Percentiles rank a stretch among this genome's conserved stretches.
These are phyloP conservation scores for Aspergillus saccharolyticus DNA, from an alignment of 495 filamentous ascomycete species.

Conservation along the genomic window DNA sequence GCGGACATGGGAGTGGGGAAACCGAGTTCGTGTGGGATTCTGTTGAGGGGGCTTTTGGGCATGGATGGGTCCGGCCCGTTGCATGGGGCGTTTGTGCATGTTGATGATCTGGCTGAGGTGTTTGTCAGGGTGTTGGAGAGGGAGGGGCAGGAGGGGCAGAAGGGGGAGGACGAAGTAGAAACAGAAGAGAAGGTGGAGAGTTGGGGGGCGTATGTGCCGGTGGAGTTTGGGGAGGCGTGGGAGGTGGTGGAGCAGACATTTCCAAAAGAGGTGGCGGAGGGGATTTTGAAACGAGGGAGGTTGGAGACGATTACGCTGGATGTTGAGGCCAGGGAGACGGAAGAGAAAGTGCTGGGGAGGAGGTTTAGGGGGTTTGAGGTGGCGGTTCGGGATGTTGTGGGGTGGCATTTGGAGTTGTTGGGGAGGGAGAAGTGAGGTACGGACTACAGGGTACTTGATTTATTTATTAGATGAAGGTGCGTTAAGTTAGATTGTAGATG, in stretches of 20 bases:
- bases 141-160: neutral
- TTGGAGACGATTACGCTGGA: constrained; percentile 28
- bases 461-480: no score
- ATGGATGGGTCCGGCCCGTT: constrained; percentile 2
- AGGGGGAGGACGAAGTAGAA: no score
- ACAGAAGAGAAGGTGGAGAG: no score
- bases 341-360: constrained; percentile 39
- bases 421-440: neutral
- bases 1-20: neutral
- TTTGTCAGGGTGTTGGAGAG: constrained; percentile 8
- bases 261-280: constrained; percentile 4
- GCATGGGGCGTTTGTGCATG: constrained; percentile 14
- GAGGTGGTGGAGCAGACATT: constrained; percentile 2
- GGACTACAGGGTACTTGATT: no score
- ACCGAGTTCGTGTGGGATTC: constrained; percentile 6
- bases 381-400: constrained; percentile 37
- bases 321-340: constrained; percentile 38
- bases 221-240: neutral
- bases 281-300: constrained; percentile 17
- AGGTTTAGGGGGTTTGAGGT: constrained; percentile 40
- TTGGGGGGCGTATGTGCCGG: constrained; percentile 2
- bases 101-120: constrained; percentile 10
- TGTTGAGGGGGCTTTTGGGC: constrained; percentile 9
- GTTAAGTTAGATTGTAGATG: no score
- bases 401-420: constrained; percentile 19